Conservation (phyloP, 495 filamentous ascomycete genomes). For the Podospora sp. region DNA sequence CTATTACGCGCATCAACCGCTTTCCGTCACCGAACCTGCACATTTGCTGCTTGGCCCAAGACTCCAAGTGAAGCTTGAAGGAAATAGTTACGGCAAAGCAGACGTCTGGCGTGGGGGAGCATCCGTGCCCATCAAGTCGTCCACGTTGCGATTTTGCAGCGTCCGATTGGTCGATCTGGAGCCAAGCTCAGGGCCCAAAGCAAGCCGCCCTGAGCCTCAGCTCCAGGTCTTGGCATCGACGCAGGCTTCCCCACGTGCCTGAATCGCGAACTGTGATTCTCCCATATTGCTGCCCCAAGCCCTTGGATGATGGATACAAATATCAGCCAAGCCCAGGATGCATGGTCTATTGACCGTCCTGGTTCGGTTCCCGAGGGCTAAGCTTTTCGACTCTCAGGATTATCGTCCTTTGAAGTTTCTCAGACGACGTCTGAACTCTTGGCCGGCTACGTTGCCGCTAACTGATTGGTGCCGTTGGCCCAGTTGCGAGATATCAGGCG, state of each 20-base stretch:
- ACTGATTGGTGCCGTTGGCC: not conserved
- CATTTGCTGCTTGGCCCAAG: no score
- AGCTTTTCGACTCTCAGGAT: not conserved
- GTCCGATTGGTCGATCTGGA: not conserved
- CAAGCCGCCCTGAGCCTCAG: not conserved
- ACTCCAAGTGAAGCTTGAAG: no score
- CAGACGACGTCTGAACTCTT: not conserved
- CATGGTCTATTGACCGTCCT: slow-evolving; percentile 6
- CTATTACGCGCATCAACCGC: no score
- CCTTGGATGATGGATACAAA: not conserved
- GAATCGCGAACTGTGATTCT: slow-evolving; percentile 2
- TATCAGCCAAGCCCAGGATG: slow-evolving; percentile 1
- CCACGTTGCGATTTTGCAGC: not conserved
- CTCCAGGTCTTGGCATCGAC: not conserved
- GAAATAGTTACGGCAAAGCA: no score
- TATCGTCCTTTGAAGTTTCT: not conserved
- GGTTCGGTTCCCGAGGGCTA: not conserved
- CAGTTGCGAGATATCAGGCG: not conserved
- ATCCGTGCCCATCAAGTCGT: not conserved
- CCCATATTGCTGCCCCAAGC: not conserved
- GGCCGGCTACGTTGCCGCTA: not conserved
- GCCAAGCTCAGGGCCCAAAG: not conserved
- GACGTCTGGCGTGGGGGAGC: not conserved
- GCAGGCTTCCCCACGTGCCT: slow-evolving; percentile 2
- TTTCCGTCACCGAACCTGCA: no score